Evolutionary conservation across 768 basidiomycete genomes (phyloP).

Genomic region (Nidularia sp.): DNA sequence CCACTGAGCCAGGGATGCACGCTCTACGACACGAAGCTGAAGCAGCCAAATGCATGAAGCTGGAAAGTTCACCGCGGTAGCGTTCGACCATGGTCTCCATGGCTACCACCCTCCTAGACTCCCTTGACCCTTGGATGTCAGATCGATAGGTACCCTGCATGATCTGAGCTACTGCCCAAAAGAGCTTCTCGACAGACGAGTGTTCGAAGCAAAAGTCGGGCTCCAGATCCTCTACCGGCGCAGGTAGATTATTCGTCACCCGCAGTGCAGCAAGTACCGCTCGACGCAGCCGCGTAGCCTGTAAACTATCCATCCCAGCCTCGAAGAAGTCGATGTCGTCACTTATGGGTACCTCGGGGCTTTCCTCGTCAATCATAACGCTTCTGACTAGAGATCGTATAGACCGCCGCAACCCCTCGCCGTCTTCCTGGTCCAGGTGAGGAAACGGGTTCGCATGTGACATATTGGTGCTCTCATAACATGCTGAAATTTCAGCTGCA

Average conservation of each 20-base stretch:
- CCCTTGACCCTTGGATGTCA: slow-evolving; percentile 1
- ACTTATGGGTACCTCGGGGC: not conserved
- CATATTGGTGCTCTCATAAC: slow-evolving; percentile 22
- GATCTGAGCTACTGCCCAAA: slow-evolving; percentile 12
- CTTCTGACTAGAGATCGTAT: slow-evolving; percentile 16
- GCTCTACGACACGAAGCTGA: not conserved
- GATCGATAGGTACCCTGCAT: slow-evolving; percentile 10
- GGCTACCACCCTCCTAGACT: slow-evolving; percentile 11
- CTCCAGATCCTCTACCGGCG: slow-evolving; percentile 10
- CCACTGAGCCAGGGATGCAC: slow-evolving; percentile 8
- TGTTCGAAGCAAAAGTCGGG: slow-evolving; percentile 25
- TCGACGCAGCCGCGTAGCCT: slow-evolving; percentile 28
- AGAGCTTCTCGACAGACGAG: slow-evolving; percentile 20
- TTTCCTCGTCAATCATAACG: slow-evolving; percentile 12
- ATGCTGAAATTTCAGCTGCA: slow-evolving; percentile 24
- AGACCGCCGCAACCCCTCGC: slow-evolving; percentile 12
- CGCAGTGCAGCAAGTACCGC: slow-evolving; percentile 18
- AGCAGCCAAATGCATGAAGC: not conserved
- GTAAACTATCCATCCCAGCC: slow-evolving; percentile 35
- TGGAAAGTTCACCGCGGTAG: slow-evolving; percentile 11
- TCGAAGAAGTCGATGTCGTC: slow-evolving; percentile 32
- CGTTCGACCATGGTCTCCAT: slow-evolving; percentile 25
- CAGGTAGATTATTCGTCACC: slow-evolving; percentile 12
- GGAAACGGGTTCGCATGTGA: slow-evolving; percentile 18
- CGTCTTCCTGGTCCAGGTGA: slow-evolving; percentile 11